Evolutionary conservation across 257 asterid species (phyloP).

Genomic region (Nemophila menziesii): DNA sequence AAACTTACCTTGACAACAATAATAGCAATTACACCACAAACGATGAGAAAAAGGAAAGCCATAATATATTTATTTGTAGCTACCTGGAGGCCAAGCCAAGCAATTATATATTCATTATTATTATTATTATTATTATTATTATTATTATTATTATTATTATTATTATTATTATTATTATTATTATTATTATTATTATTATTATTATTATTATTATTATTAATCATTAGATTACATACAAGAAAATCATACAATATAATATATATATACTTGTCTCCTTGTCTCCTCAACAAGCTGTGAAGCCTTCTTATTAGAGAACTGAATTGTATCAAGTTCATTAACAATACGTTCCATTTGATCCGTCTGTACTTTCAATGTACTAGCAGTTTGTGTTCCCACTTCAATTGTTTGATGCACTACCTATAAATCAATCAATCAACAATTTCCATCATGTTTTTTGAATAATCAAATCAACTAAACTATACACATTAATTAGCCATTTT

Average conservation of each 20-base stretch:
- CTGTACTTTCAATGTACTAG: slow-evolving; percentile 86
- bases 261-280: slow-evolving; percentile 98
- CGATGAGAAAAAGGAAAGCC: slow-evolving; percentile 76
- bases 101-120: no score
- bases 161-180: no score
- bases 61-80: slow-evolving; percentile 94
- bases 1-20: slow-evolving; percentile 69
- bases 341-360: slow-evolving; percentile 98
- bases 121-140: no score
- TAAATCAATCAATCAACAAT: slow-evolving; percentile 12
- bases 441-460: no score
- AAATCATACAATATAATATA: no score
- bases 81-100: slow-evolving; percentile 76
- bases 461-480: slow-evolving; percentile 10
- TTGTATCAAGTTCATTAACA: slow-evolving; percentile 89
- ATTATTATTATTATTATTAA: no score
- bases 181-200: no score
- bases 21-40: slow-evolving; percentile 79
- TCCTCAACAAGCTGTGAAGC: slow-evolving; percentile 98
- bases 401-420: slow-evolving; percentile 96
- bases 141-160: no score
- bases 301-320: slow-evolving; percentile 84
- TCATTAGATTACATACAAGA: slow-evolving; percentile 9
- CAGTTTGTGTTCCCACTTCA: slow-evolving; percentile 95
- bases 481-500: slow-evolving; percentile 9